These are phyloP conservation scores for Cryptococcus sp. DNA, from an alignment of 1,284 basidiomycete genomes.

Conservation along the genomic window DNA sequence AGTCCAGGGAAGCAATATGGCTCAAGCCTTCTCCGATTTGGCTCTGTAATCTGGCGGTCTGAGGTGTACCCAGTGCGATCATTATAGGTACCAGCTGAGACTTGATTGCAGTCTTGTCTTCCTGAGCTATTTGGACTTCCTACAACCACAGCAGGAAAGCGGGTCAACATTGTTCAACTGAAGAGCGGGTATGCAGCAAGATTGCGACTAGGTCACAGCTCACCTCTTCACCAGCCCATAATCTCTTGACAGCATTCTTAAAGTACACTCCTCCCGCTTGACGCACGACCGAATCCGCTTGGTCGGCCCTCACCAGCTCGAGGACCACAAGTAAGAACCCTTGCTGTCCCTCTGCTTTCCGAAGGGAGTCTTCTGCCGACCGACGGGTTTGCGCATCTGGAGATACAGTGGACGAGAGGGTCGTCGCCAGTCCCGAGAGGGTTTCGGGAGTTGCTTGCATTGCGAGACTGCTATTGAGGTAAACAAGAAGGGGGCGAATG, in stretches of 20 bases:
- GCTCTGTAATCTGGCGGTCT: conserved; percentile 56
- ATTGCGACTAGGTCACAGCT: conserved; percentile 30
- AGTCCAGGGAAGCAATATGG: conserved; percentile 82
- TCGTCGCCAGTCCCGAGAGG: conserved; percentile 41
- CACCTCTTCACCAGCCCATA: conserved; percentile 76
- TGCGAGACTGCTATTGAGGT: conserved; percentile 13
- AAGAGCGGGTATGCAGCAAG: no score
- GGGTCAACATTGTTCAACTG: no score
- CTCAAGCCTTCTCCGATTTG: conserved; percentile 89
- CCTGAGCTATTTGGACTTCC: conserved; percentile 40
- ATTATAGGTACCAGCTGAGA: conserved; percentile 58
- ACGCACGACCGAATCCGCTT: conserved; percentile 59
- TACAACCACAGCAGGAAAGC: conserved; percentile 3
- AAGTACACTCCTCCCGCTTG: conserved; percentile 83
- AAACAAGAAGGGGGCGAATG: neutral
- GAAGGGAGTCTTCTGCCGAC: conserved; percentile 75
- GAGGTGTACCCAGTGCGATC: conserved; percentile 56
- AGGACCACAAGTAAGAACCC: conserved; percentile 82
- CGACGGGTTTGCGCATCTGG: conserved; percentile 72
- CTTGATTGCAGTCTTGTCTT: conserved; percentile 57
- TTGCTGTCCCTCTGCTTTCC: conserved; percentile 65
- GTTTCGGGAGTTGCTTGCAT: conserved; percentile 49
- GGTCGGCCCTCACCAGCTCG: conserved; percentile 64
- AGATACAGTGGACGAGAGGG: conserved; percentile 58
- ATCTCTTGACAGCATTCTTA: conserved; percentile 79